phyloP scores from a whole-genome alignment of 805 yeast species.

The Candida namnaoensis region DNA sequence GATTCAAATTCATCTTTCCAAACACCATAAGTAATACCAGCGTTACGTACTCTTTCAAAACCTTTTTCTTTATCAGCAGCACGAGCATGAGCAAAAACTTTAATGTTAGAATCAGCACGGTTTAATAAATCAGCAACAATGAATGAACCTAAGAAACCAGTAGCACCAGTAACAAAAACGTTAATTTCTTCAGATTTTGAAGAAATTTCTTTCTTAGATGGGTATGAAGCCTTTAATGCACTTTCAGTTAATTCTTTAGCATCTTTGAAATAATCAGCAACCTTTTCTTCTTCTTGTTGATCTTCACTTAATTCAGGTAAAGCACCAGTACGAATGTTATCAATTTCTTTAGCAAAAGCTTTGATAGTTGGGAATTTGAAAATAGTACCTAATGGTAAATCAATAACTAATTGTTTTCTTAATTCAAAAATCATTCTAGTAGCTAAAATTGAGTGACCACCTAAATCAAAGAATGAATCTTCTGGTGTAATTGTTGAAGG shows the following conservation, averaged over 20 bases:
- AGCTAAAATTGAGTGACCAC: conserved; percentile 96
- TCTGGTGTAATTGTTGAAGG: conserved; percentile 70
- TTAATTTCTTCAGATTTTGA: conserved; percentile 31
- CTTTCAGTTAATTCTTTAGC: conserved; percentile 45
- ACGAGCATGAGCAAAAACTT: conserved; percentile 84
- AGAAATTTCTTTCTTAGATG: conserved; percentile 27
- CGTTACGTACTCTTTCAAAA: conserved; percentile 60
- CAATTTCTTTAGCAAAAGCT: conserved; percentile 69
- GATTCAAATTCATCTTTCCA: conserved; percentile 46
- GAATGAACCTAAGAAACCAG: conserved; percentile 94
- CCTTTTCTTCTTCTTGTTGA: conserved; percentile 17
- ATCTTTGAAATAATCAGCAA: conserved; percentile 57
- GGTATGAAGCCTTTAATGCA: conserved; percentile 34
- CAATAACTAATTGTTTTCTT: conserved; percentile 68
- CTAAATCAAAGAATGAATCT: conserved; percentile 93
- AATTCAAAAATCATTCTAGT: conserved; percentile 94
- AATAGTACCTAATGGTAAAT: conserved; percentile 82
- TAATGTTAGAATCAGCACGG: conserved; percentile 40
- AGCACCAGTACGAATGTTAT: conserved; percentile 40
- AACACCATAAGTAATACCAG: conserved; percentile 73
- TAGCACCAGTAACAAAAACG: conserved; percentile 88
- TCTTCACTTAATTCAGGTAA: conserved; percentile 25
- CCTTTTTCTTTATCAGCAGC: conserved; percentile 66
- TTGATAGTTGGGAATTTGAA: conserved; percentile 85
- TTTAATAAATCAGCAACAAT: conserved; percentile 69